Base-by-base conservation (phyloP, 306 rosid genomes). In the Neltuma alba region DNA sequence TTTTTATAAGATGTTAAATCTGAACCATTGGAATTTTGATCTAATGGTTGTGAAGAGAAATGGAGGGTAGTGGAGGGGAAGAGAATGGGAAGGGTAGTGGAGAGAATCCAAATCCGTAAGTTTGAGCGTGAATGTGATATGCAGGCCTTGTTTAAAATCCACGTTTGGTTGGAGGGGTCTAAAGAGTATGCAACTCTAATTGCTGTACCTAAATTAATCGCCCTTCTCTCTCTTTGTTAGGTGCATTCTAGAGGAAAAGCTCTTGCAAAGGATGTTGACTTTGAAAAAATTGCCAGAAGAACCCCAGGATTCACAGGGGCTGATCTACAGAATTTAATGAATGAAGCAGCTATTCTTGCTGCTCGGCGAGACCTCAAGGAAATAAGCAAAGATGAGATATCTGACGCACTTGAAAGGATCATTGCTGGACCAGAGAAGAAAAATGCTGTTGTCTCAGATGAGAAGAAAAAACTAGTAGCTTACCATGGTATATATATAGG, bases 351-450 rank as follows among this genome's bases (percentile, higher is more conserved):
- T 81, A 95, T 93, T 88, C 98, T 95, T 62, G 98, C 99, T 33
- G 99, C 99, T 50, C 86, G 99, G 91, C 97, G 99, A 23, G 98
- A 95, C 64, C 96, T 95, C 69, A 95, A 95, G 85, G 99, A 95
- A 88, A 95, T 95, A 57, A 95, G 99, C 72, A 95, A 95, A 82
- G 99, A 95, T 81, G 99, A 95, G 88, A 95, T 95, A 79, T 86
- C 99, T 6, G 99, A 95, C 82, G 99, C 99, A 2, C 94, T 95
- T 79, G 99, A 95, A 69, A 85, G 98, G 82, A 95, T 95, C 70
- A 95, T 95, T 64, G 99, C 99, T 14, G 99, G 99, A 70, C 99
- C 99, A 20, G 99, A 95, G 85, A 95, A 95, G 98, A 93, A 93
- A 84, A 95, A 95, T 48, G 99, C 98, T 11, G 99, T 95, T n/a